Conservation (phyloP, 345 rosid genomes). For the Gossypium stocksii region DNA sequence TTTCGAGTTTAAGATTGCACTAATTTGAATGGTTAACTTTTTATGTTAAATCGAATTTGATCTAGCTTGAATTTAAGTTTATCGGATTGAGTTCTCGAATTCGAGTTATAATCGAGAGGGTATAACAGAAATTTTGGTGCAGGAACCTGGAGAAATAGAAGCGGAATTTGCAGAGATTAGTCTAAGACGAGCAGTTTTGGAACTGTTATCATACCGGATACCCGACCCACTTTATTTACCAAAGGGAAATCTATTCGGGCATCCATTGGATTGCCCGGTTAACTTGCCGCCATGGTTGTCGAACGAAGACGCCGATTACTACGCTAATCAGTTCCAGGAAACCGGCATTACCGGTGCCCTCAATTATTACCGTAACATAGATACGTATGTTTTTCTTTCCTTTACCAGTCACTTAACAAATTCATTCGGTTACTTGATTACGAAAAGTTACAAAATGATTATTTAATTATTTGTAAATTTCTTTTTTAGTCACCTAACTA, state of each 20-base stretch:
- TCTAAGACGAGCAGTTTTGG: not conserved
- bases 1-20: too few relatives aligned
- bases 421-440: too few relatives aligned
- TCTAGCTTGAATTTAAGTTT: too few relatives aligned
- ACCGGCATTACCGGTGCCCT: not conserved
- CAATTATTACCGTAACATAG: constrained; percentile 6
- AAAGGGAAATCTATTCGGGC: constrained; percentile 2
- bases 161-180: constrained; percentile 13
- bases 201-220: not conserved
- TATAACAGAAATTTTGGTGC: not conserved
- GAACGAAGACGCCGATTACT: not conserved
- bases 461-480: too few relatives aligned
- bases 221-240: not conserved
- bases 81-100: too few relatives aligned
- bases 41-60: too few relatives aligned
- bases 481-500: too few relatives aligned
- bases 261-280: not conserved
- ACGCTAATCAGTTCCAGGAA: not conserved
- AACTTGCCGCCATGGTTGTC: constrained; percentile 8
- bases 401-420: too few relatives aligned
- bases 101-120: too few relatives aligned
- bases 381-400: not conserved
- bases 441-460: too few relatives aligned
- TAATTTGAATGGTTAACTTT: too few relatives aligned
- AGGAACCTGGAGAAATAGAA: constrained; percentile 15